Conservation (phyloP, 2,329 filamentous ascomycete species). For the Alternaria conjuncta region DNA sequence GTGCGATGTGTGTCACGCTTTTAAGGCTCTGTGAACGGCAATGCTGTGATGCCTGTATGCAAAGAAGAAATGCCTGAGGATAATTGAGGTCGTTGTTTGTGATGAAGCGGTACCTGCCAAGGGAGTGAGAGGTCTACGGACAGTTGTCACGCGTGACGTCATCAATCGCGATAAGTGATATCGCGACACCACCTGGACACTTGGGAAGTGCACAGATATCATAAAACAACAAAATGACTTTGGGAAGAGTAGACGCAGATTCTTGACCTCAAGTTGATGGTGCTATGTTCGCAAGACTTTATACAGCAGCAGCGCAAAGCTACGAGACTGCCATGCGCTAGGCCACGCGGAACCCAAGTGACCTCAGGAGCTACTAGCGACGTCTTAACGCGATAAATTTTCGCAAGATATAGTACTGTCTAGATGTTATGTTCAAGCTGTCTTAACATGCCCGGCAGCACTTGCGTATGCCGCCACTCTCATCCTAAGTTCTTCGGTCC, state of each 20-base stretch:
- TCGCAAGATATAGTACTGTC: too few species aligned
- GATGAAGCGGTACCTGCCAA: not conserved
- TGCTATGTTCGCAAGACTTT: too few species aligned
- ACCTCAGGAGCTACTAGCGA: too few species aligned
- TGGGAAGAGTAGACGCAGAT: too few species aligned
- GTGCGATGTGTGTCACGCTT: not conserved
- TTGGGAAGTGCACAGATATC: too few species aligned
- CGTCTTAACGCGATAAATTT: too few species aligned
- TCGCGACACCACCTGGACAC: not conserved
- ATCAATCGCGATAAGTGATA: not conserved
- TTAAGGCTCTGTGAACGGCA: not conserved
- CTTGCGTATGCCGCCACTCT: not conserved
- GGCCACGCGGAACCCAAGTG: too few species aligned
- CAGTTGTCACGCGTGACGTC: not conserved
- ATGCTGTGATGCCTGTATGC: not conserved
- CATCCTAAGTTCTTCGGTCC: not conserved
- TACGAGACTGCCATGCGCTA: too few species aligned
- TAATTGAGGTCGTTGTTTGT: not conserved
- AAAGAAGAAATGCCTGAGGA: not conserved
- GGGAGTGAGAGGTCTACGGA: not conserved
- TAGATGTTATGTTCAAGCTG: not conserved
- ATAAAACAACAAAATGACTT: too few species aligned
- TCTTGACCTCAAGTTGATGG: too few species aligned
- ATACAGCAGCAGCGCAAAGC: too few species aligned
- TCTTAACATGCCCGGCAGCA: not conserved